phyloP scores from a whole-genome alignment of 441 rosid genomes.

The Breynia disticha region DNA sequence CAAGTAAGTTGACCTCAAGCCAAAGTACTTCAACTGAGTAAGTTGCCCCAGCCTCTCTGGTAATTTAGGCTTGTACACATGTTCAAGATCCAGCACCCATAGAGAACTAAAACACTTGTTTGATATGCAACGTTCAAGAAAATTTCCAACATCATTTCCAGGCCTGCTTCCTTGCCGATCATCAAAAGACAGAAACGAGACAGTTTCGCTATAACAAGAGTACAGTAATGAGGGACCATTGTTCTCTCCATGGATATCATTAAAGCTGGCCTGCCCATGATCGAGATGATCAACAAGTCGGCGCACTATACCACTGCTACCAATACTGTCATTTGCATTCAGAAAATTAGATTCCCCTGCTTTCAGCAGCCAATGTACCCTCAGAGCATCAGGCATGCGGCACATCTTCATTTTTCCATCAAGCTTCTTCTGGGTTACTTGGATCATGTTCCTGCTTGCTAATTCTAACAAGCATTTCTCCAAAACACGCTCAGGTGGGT shows the following conservation, averaged over 20 bases:
- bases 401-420: constrained; percentile 14
- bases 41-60: constrained; percentile 13
- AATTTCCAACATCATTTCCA: constrained; percentile 15
- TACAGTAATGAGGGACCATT: background rate
- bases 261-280: background rate
- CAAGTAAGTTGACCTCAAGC: constrained; percentile 16
- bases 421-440: constrained; percentile 9
- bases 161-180: constrained; percentile 15
- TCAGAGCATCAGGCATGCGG: constrained; percentile 13
- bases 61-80: constrained; percentile 17
- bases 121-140: constrained; percentile 8
- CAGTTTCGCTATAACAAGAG: constrained; percentile 6
- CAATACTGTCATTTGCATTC: background rate
- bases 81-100: constrained; percentile 24
- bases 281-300: constrained; percentile 15
- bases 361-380: constrained; percentile 13
- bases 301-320: background rate
- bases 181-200: constrained; percentile 16
- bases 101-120: constrained; percentile 3
- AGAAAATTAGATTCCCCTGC: constrained; percentile 8
- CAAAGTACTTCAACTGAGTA: constrained; percentile 15
- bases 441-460: constrained; percentile 9
- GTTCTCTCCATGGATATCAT: constrained; percentile 11
- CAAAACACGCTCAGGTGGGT: constrained; percentile 10
- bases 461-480: constrained; percentile 9